Conservation (phyloP, 2,329 filamentous ascomycete species). For the Mollisiaceae sp. region DNA sequence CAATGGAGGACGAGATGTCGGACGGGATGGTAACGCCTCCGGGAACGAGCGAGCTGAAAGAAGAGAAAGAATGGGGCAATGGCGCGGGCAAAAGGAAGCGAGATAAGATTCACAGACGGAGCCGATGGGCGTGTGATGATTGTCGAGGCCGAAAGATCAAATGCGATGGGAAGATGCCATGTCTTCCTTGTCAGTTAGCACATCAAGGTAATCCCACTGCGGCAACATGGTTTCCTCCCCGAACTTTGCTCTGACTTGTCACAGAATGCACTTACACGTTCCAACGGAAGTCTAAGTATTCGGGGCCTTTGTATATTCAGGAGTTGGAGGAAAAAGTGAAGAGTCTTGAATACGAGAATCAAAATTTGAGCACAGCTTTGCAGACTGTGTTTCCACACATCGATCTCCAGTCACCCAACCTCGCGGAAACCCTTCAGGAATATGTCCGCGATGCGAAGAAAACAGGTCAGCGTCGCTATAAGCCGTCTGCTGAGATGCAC, state of each 20-base stretch:
- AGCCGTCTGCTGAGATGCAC: not conserved
- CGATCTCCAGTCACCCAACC: conserved; percentile 6
- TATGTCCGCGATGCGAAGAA: not conserved
- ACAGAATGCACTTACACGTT: conserved; percentile 16
- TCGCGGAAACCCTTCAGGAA: conserved; percentile 4
- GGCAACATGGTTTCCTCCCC: not conserved
- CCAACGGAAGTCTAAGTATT: conserved; percentile 12
- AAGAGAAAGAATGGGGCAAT: not conserved
- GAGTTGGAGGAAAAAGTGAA: conserved; percentile 15
- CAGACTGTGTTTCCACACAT: conserved; percentile 6
- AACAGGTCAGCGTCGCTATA: not conserved
- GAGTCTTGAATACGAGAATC: conserved; percentile 5
- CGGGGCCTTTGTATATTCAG: conserved; percentile 12
- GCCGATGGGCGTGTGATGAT: conserved; percentile 11
- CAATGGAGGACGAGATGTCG: conserved; percentile 4
- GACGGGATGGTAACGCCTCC: not conserved
- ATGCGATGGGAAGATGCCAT: conserved; percentile 16
- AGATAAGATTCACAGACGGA: conserved; percentile 8
- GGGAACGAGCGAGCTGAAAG: not conserved
- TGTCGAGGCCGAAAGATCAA: conserved; percentile 15
- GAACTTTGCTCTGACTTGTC: not conserved
- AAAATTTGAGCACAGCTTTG: conserved; percentile 4
- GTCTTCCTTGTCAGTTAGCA: not conserved
- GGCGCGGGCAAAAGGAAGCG: not conserved
- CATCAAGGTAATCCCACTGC: conserved; percentile 3